phyloP scores from a whole-genome alignment of 345 rosid species.

The Erysimum cheiranthoides region DNA sequence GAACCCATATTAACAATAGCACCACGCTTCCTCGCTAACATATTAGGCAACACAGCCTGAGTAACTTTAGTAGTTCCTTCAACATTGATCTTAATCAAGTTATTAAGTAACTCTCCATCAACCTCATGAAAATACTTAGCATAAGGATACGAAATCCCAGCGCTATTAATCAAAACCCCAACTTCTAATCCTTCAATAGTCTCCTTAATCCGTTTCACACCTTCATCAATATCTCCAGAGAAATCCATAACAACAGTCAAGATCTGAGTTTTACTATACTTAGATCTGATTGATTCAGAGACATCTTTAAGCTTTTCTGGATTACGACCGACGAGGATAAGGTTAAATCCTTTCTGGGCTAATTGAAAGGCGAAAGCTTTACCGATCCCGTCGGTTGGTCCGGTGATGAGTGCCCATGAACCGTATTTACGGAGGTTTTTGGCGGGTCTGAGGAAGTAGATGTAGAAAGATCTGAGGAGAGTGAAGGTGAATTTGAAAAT shows the following conservation, averaged over 20 bases:
- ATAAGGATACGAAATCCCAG: conserved; percentile 90
- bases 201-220: conserved; percentile 69
- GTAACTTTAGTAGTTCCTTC: conserved; percentile 96
- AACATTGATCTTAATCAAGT: conserved; percentile 76
- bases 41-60: conserved; percentile 75
- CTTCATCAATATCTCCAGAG: conserved; percentile 81
- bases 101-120: conserved; percentile 66
- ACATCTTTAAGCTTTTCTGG: conserved; percentile 72
- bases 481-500: conserved; percentile 52
- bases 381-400: conserved; percentile 95
- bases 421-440: conserved; percentile 90
- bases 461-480: conserved; percentile 72
- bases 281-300: conserved; percentile 62
- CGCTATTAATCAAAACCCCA: conserved; percentile 87
- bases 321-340: conserved; percentile 83
- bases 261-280: conserved; percentile 57
- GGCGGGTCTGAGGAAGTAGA: conserved; percentile 78
- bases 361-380: conserved; percentile 85
- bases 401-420: conserved; percentile 94
- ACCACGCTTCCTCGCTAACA: conserved; percentile 86
- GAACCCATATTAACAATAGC: conserved; percentile 97
- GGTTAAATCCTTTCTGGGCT: conserved; percentile 77
- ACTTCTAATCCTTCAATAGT: conserved; percentile 72
- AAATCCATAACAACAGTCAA: conserved; percentile 81
- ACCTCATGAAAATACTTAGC: conserved; percentile 95